A percentile compares a stretch with the other conserved stretches of the same genome.
These are phyloP conservation scores for Colletotrichum cuscutae DNA, from an alignment of 2,329 filamentous ascomycete genomes.

Conservation along the genomic window DNA sequence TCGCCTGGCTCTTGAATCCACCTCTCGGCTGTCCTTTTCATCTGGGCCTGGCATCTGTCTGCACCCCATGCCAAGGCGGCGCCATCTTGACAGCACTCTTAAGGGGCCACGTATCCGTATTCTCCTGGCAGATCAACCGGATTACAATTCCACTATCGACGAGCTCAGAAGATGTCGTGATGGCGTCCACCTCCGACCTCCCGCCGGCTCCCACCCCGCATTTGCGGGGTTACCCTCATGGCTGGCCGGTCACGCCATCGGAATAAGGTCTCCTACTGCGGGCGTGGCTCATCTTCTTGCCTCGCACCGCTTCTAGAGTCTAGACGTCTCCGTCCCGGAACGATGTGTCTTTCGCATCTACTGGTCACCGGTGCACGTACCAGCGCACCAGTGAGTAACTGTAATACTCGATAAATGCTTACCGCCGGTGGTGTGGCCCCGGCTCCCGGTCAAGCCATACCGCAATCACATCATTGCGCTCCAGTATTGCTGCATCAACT, in stretches of 20 bases:
- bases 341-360: neutral
- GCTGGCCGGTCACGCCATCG: conserved; percentile 33
- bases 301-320: neutral
- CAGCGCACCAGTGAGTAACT: neutral
- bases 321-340: neutral
- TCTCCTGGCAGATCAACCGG: neutral
- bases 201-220: conserved; percentile 31
- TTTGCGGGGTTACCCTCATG: conserved; percentile 21
- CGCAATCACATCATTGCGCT: conserved; percentile 34
- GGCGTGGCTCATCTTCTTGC: neutral
- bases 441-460: conserved; percentile 25
- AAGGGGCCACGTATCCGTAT: neutral
- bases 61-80: neutral
- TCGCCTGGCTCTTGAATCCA: neutral
- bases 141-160: conserved; percentile 17
- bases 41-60: neutral
- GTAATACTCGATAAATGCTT: neutral
- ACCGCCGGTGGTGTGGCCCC: conserved; percentile 24
- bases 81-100: neutral
- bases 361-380: conserved; percentile 8
- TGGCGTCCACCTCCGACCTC: conserved; percentile 15
- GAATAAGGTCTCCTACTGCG: conserved; percentile 6
- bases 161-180: conserved; percentile 22
- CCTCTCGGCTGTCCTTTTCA: neutral
- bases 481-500: conserved; percentile 35